Percentiles rank a stretch among this genome's conserved stretches.
These are phyloP conservation scores for Heritiera fomes DNA, from an alignment of 345 rosid genomes.

Conservation along the genomic window DNA sequence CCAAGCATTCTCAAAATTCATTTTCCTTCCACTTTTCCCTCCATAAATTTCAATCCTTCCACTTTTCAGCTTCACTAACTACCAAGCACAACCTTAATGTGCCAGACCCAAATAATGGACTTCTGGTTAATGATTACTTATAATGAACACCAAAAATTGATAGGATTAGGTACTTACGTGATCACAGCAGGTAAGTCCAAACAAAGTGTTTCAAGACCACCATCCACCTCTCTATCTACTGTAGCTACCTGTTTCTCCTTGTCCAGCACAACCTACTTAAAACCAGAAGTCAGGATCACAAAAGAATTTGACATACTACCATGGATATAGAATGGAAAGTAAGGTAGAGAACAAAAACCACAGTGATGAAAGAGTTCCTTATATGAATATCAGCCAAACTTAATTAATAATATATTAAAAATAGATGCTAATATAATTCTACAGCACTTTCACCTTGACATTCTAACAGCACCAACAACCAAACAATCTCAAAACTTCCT, in stretches of 20 bases:
- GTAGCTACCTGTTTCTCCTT: constrained; percentile 67
- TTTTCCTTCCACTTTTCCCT: too few species aligned
- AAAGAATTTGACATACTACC: background rate
- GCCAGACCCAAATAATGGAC: background rate
- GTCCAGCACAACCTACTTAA: constrained; percentile 79
- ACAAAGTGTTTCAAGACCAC: constrained; percentile 82
- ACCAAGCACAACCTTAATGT: background rate
- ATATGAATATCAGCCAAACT: background rate
- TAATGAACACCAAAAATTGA: background rate
- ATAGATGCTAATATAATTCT: background rate
- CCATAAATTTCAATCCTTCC: too few species aligned
- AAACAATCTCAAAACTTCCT: background rate
- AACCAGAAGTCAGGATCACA: constrained; percentile 21
- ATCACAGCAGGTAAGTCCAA: constrained; percentile 85
- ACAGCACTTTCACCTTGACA: background rate
- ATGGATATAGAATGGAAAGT: background rate
- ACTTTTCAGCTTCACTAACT: too few species aligned
- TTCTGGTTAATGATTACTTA: background rate
- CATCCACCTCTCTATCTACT: constrained; percentile 95
- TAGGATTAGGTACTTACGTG: constrained; percentile 47
- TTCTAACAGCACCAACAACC: background rate
- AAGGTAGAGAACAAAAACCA: background rate
- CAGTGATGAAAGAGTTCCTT: background rate
- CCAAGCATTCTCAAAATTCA: too few species aligned
- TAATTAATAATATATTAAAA: background rate